Base-by-base conservation (phyloP, 768 basidiomycete genomes). In the Boletus patriciae region DNA sequence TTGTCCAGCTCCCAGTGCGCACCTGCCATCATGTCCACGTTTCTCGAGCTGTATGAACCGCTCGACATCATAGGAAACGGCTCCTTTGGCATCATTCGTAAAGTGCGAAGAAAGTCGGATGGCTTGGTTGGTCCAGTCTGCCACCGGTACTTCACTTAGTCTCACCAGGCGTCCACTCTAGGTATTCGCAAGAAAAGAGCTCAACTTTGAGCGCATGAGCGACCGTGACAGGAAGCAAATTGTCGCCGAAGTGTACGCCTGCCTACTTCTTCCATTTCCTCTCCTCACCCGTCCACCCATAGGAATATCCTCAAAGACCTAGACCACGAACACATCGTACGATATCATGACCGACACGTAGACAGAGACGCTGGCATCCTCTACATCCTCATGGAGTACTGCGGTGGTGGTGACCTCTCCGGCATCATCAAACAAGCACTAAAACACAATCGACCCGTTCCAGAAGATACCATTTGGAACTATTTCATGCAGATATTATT, bases 361-460 rank as follows among this genome's bases (percentile, higher is more conserved):
- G 97, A 99, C 77, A 80, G 90, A 59, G 91, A 94, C 49, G 81
- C 83, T 38, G 93, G 93, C 21, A 90, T 94, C 54, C 83, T 98
- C 43, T 98, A 98, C 72, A 98, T 99, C 59, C 80, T 98, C 62
- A 99, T 98, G 97, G 97, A 99, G 76, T 98, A 93, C 71, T 99
- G 97, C 68, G 94, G 93, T 6, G 95, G 94, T 21, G 97, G 97
- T 13, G 97, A 99, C 76, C 82, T 99, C 52, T 92, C 92, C 2
- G 77, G 82, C 36, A 74, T 97, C 66, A 97, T 98, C 72, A 91
- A 92, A 66, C 86, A 85, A 59, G 83, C 90, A 1, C 72, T 78
- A 58, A 86, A 85, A 67, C 78, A 83, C 53, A 83, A 81, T 57
- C 81, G 88, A 50, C 83, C 85, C 3, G 84, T 98, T 51, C 82